These are phyloP conservation scores for Saccharomyces hybrid DNA, from an alignment of 1,139 yeast genomes.

Conservation along the genomic window DNA sequence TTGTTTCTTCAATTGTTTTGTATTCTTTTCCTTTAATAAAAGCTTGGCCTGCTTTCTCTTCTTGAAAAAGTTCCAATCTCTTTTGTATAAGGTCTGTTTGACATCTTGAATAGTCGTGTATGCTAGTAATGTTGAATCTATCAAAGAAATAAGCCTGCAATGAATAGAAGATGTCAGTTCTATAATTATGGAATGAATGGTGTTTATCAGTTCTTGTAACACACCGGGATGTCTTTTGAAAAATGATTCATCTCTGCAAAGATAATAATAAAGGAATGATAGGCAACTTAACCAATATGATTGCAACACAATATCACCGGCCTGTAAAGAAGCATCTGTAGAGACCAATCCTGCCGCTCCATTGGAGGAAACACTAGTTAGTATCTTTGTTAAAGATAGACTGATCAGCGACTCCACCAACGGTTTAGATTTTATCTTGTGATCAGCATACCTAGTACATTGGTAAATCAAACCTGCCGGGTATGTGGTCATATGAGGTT, in stretches of 20 bases:
- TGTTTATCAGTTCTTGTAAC: constrained; percentile 51
- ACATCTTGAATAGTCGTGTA: constrained; percentile 62
- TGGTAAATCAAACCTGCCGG: constrained; percentile 68
- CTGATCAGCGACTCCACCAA: constrained; percentile 52
- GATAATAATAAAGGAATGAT: constrained; percentile 59
- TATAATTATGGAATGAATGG: constrained; percentile 53
- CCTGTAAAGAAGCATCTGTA: constrained; percentile 24
- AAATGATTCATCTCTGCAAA: constrained; percentile 47
- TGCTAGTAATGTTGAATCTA: constrained; percentile 57
- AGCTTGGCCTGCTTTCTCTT: constrained; percentile 35
- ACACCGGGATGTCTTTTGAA: constrained; percentile 48
- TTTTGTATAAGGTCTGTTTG: constrained; percentile 49
- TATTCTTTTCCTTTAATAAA: constrained; percentile 9
- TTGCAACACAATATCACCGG: constrained; percentile 57
- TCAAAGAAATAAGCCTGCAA: constrained; percentile 45
- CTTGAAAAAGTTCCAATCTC: constrained; percentile 70
- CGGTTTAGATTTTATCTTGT: constrained; percentile 44
- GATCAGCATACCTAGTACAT: constrained; percentile 55
- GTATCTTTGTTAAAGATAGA: constrained; percentile 52
- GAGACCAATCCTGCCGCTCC: constrained; percentile 9
- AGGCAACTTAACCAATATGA: constrained; percentile 69
- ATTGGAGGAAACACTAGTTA: constrained; percentile 47
- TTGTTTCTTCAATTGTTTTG: constrained; percentile 7
- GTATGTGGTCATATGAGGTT: constrained; percentile 47
- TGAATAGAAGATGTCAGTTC: constrained; percentile 60